Conservation (phyloP, 2,329 filamentous ascomycete species). For the Myotisia sp. region DNA sequence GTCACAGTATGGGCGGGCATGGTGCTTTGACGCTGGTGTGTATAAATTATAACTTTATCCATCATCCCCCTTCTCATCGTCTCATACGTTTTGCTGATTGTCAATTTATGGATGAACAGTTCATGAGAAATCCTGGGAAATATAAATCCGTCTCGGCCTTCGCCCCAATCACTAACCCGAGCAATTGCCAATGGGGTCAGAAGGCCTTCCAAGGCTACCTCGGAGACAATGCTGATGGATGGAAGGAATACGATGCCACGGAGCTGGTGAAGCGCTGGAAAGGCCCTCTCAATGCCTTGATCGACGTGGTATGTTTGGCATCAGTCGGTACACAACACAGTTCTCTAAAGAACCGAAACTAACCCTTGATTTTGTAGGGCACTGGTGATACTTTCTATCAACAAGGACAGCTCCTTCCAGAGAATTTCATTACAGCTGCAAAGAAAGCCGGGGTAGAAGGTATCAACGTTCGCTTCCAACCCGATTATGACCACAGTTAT, state of each 20-base stretch:
- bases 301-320: constrained; percentile 59
- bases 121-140: constrained; percentile 76
- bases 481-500: constrained; percentile 94
- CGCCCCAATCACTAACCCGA: constrained; percentile 78
- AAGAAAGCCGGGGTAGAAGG: constrained; percentile 59
- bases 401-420: constrained; percentile 77
- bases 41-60: not conserved
- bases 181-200: constrained; percentile 77
- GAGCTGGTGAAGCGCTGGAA: constrained; percentile 71
- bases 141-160: constrained; percentile 86
- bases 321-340: too few species aligned
- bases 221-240: constrained; percentile 54
- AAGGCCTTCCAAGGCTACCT: constrained; percentile 93
- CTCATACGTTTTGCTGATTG: not conserved
- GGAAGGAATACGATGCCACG: constrained; percentile 83
- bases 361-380: constrained; percentile 44
- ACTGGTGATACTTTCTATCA: constrained; percentile 96
- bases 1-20: constrained; percentile 95
- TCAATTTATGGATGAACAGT: constrained; percentile 31
- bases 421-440: constrained; percentile 74
- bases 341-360: not conserved
- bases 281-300: constrained; percentile 57
- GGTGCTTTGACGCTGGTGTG: constrained; percentile 68
- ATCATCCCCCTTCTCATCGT: not conserved
- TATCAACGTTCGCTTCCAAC: constrained; percentile 66